Base-by-base conservation (phyloP, 176 grass and related monocot species). In the Avena eriantha region DNA sequence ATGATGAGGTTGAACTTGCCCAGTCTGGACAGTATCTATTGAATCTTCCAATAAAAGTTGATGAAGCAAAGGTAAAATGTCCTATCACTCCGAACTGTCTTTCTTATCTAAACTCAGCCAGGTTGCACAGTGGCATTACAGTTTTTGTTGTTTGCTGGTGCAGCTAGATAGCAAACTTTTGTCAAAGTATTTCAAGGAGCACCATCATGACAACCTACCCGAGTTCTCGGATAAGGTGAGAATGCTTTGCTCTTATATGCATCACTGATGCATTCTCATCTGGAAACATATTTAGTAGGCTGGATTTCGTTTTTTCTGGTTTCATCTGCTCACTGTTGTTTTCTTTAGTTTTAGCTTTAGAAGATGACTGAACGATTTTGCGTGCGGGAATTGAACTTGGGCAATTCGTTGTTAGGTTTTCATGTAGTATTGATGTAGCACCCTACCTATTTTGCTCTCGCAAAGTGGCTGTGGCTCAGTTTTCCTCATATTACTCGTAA, bases 41-140 rank as follows among this genome's bases (percentile, higher is more conserved):
- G 87, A 94, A 98, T 89, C 93, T 95, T 93, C 96, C 96, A 16
- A 98, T 98, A 77, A 95, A 98, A 98, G 96, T 98, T 75, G 83
- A 98, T 80, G 96, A 95, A 91, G 73, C 90, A 68, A 98, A 98
- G 92, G 96, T 94, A 82, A 84, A 65, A 39, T 34, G 55, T 22
- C 23, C 13, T 86, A 48, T 54, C 48, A 3, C 41, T 81, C 18
- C 8, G 47, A 80, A 61, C 4, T 56, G 17, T 8, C 64, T 4
- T 81, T 17, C 3, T 80, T 54, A 53, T 84, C 16, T 34, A 8
- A 57, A 81, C 59, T 55, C 29, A 73, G 46, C 68, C 68, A 70
- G 16, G 58, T 66, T 79, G 63, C 17, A 4, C 18, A 54, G 50
- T 68, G 19, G 24, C 17, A 74, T 77, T 33, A 58, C 45, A 76